Conservation (phyloP, 2,329 filamentous ascomycete genomes). For the Parafenestella ontariensis region DNA sequence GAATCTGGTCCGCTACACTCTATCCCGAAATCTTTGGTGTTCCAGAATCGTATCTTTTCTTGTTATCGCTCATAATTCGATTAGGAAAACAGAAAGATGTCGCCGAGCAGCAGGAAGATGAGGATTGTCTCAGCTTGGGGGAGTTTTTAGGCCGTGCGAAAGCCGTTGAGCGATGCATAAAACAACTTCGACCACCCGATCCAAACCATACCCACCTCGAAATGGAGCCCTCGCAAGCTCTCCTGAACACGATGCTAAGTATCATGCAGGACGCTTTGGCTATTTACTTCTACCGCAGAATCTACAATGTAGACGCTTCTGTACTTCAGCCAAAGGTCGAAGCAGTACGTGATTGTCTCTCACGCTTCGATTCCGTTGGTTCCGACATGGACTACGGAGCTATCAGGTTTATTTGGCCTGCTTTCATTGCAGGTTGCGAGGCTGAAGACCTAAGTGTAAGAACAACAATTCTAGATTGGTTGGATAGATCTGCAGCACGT, state of each 20-base stretch:
- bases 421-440: slow-evolving; percentile 55
- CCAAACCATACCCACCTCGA: not conserved
- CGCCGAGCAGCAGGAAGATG: slow-evolving; percentile 21
- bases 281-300: slow-evolving; percentile 57
- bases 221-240: slow-evolving; percentile 14
- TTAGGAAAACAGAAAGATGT: slow-evolving; percentile 53
- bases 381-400: slow-evolving; percentile 46
- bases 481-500: slow-evolving; percentile 31
- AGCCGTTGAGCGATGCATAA: slow-evolving; percentile 44
- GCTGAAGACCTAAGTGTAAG: slow-evolving; percentile 47
- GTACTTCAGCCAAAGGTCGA: slow-evolving; percentile 51
- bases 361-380: slow-evolving; percentile 43
- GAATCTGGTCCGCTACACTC: slow-evolving; percentile 50
- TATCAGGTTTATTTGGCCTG: slow-evolving; percentile 53
- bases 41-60: slow-evolving; percentile 49
- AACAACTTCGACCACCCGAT: slow-evolving; percentile 17
- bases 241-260: slow-evolving; percentile 36
- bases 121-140: slow-evolving; percentile 22
- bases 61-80: slow-evolving; percentile 46
- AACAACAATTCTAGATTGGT: slow-evolving; percentile 48
- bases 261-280: slow-evolving; percentile 54
- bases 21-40: slow-evolving; percentile 57
- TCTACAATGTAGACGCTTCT: slow-evolving; percentile 52
- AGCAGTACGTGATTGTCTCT: slow-evolving; percentile 48
- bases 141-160: slow-evolving; percentile 46